A percentile compares a stretch with the other conserved stretches of the same genome.
phyloP scores from a whole-genome alignment of 78 protist species.

The Dictyostelium discoideum region DNA sequence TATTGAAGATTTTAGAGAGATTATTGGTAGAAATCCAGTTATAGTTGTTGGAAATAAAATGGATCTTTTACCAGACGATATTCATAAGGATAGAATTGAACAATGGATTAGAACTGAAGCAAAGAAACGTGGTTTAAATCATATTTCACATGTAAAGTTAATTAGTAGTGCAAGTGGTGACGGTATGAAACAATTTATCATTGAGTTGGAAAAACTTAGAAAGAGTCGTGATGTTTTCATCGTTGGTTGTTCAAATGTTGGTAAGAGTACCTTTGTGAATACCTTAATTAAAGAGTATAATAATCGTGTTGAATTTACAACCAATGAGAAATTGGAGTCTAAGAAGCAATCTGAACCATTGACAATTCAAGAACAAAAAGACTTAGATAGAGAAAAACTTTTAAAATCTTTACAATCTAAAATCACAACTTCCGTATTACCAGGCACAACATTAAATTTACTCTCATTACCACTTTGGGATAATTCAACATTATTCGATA shows the following conservation, averaged over 20 bases:
- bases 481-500: conserved; percentile 65
- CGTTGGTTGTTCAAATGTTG: conserved; percentile 76
- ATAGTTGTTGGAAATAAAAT: conserved; percentile 62
- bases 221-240: conserved; percentile 76
- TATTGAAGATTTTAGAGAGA: conserved; percentile 38
- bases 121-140: conserved; percentile 5
- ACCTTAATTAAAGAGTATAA: conserved; percentile 22
- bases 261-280: conserved; percentile 69
- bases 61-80: conserved; percentile 71
- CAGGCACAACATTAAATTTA: conserved; percentile 74
- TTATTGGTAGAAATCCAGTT: conserved; percentile 75
- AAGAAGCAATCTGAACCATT: not conserved
- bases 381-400: conserved; percentile 6
- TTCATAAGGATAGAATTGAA: conserved; percentile 47
- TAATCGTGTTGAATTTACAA: not conserved
- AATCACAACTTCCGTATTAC: conserved; percentile 60
- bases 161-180: conserved; percentile 14
- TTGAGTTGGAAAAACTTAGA: conserved; percentile 34
- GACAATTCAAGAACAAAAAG: conserved; percentile 2
- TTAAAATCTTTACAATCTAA: not conserved
- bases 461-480: conserved; percentile 74
- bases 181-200: conserved; percentile 42
- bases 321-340: not conserved
- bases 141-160: conserved; percentile 24
- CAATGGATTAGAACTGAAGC: conserved; percentile 37